These are phyloP conservation scores for Knufia fluminis DNA, from an alignment of 2,329 filamentous ascomycete genomes.

Conservation along the genomic window DNA sequence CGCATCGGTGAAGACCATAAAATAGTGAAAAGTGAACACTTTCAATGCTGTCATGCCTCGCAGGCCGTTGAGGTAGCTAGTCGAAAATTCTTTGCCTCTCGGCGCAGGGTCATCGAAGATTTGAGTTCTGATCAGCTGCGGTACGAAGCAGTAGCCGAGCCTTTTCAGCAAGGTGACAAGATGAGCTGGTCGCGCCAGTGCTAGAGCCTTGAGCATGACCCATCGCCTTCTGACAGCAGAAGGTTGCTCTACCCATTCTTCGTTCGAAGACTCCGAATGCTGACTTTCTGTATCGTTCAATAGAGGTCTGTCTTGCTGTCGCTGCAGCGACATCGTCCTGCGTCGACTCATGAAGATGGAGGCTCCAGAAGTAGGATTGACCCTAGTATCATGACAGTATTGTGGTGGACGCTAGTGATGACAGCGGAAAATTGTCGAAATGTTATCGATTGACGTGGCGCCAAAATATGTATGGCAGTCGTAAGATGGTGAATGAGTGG, in stretches of 20 bases:
- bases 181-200: slow-evolving; percentile 15
- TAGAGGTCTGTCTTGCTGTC: background rate
- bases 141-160: slow-evolving; percentile 19
- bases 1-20: slow-evolving; percentile 34
- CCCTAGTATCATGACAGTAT: too few relatives aligned
- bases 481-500: background rate
- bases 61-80: slow-evolving; percentile 28
- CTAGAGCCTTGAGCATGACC: slow-evolving; percentile 9
- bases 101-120: slow-evolving; percentile 18
- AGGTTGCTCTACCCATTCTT: slow-evolving; percentile 5
- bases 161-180: slow-evolving; percentile 14
- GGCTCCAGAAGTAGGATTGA: too few relatives aligned
- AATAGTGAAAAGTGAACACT: slow-evolving; percentile 38
- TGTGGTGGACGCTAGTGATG: too few relatives aligned
- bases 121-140: slow-evolving; percentile 15
- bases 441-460: too few relatives aligned
- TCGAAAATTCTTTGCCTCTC: slow-evolving; percentile 18
- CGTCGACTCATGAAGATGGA: background rate
- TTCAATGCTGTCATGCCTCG: slow-evolving; percentile 38
- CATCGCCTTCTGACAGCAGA: slow-evolving; percentile 1
- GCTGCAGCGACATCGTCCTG: slow-evolving; percentile 3
- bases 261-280: background rate
- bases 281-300: slow-evolving; percentile 7
- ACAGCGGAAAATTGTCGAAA: too few relatives aligned
- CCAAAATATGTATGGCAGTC: too few relatives aligned